These are phyloP conservation scores for Ceratobasidium sp. DNA, from an alignment of 1,284 basidiomycete species.

Conservation along the genomic window DNA sequence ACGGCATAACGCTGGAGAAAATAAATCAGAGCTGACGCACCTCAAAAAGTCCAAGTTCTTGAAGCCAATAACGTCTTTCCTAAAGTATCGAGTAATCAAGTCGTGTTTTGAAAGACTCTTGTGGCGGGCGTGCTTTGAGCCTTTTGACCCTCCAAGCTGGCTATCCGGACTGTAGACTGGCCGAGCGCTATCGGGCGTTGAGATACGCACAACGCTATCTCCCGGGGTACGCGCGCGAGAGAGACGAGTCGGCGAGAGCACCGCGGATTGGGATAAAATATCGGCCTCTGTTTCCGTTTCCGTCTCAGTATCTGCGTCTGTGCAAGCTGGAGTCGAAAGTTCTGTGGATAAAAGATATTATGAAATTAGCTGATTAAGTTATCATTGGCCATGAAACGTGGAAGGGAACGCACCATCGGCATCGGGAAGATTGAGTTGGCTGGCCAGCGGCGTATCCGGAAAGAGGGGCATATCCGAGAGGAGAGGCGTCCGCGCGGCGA, in stretches of 20 bases:
- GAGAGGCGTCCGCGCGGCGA: conserved; percentile 85
- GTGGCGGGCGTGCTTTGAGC: conserved; percentile 20
- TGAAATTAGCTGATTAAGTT: not conserved
- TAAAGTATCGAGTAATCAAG: conserved; percentile 90
- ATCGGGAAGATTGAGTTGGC: conserved; percentile 47
- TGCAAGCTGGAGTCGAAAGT: conserved; percentile 71
- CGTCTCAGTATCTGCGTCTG: conserved; percentile 80
- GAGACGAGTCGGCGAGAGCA: not conserved
- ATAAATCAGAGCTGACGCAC: conserved; percentile 59
- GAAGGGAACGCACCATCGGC: conserved; percentile 8
- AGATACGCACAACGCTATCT: conserved; percentile 14
- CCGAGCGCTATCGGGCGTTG: conserved; percentile 19
- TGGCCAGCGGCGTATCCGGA: conserved; percentile 17
- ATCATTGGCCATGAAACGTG: not conserved
- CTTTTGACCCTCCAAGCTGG: not conserved
- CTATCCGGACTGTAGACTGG: not conserved
- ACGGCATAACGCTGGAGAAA: not conserved
- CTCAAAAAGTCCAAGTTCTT: conserved; percentile 87
- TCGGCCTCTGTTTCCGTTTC: conserved; percentile 68
- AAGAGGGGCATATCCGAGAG: conserved; percentile 17
- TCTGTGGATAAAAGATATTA: conserved; percentile 36
- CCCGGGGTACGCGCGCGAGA: not conserved
- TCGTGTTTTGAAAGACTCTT: conserved; percentile 82
- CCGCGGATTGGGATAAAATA: not conserved
- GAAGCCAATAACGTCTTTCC: conserved; percentile 86